Conservation (phyloP, 441 rosid species). For the Arabidopsis lyrata region DNA sequence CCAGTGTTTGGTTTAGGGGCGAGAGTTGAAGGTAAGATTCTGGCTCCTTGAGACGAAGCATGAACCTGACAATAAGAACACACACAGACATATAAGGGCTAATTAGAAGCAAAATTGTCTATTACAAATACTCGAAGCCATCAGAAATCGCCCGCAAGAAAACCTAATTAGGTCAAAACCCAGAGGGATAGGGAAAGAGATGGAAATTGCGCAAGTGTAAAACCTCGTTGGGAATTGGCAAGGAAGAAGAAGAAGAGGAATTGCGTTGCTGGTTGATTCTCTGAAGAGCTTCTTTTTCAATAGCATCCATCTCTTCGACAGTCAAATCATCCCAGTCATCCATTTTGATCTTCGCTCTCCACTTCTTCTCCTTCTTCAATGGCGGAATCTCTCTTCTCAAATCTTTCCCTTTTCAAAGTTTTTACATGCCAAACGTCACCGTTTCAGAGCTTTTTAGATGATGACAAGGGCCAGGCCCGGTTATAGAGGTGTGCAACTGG, state of each 20-base stretch:
- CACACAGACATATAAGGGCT: constrained; percentile 19
- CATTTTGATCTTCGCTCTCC: constrained; percentile 43
- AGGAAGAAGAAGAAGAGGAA: constrained; percentile 38
- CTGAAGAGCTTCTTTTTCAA: constrained; percentile 78
- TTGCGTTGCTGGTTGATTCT: constrained; percentile 60
- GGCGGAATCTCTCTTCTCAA: constrained; percentile 25
- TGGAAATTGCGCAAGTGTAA: constrained; percentile 23
- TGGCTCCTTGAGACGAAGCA: constrained; percentile 42
- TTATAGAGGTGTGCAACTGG: too few species aligned
- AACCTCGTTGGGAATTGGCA: constrained; percentile 36
- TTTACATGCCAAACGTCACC: constrained; percentile 13
- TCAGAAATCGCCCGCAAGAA: background rate
- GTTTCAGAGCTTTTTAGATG: constrained; percentile 8
- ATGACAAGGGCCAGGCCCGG: background rate
- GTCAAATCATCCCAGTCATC: constrained; percentile 84
- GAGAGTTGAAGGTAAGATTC: constrained; percentile 46
- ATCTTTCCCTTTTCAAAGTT: constrained; percentile 34
- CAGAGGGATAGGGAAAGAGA: background rate
- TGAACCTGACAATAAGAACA: constrained; percentile 49
- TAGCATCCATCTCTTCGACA: constrained; percentile 76
- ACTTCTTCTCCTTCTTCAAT: constrained; percentile 28
- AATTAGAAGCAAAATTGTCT: background rate
- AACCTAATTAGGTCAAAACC: constrained; percentile 40
- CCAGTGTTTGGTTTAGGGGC: constrained; percentile 50
- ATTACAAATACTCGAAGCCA: constrained; percentile 20